Base-by-base conservation (phyloP, 139 green algal species). In the Picocystis salinarum region DNA sequence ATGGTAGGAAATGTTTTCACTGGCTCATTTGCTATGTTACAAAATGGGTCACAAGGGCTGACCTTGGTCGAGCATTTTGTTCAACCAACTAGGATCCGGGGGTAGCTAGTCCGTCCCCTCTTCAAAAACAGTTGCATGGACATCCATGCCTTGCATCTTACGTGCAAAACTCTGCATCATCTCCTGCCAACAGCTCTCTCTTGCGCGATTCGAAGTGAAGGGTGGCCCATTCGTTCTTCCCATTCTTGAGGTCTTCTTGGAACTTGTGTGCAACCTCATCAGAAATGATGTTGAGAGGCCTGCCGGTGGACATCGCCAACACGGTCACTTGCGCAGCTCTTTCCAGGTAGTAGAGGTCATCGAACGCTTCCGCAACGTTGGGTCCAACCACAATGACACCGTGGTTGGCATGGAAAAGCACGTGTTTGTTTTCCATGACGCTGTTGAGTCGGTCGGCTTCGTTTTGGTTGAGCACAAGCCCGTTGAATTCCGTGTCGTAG, bases 401-500 rank as follows among this genome's bases (percentile, higher is more conserved):
- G 36, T 61, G 58, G 25, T 49, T 40, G 17, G 12, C 5, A 27
- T 67, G 51, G 23, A 67, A 42, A 27, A 61, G 24, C 11, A 58
- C 36, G 4, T 42, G 31, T 41, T 58, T 61, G 26, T 47, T 47
- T 7, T 31, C 29, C 31, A 61, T 49, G 1, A 40, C 58, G 22
- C 40, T 19, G 19, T 45, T 47, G 28, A 61, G 17, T 9, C 33
- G 22, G 13, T 62, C 36, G 27, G 56, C 56, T 31, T 62, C 61
- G 18, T 30, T 23, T 6, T 54, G 19, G 17, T 65, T 52, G 17
- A 65, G 44, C 18, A 70, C 55, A 17, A 70, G 42, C 5, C 61
- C 61, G 40, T 70, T 66, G 40, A 66, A 70, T 9, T 58, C 40
- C 4, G 25, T 31, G 39, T 70, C 56, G 34, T 59, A 61, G 1